These are phyloP conservation scores for Pestalotiopsis sp. DNA, from an alignment of 2,329 filamentous ascomycete species.

Conservation along the genomic window DNA sequence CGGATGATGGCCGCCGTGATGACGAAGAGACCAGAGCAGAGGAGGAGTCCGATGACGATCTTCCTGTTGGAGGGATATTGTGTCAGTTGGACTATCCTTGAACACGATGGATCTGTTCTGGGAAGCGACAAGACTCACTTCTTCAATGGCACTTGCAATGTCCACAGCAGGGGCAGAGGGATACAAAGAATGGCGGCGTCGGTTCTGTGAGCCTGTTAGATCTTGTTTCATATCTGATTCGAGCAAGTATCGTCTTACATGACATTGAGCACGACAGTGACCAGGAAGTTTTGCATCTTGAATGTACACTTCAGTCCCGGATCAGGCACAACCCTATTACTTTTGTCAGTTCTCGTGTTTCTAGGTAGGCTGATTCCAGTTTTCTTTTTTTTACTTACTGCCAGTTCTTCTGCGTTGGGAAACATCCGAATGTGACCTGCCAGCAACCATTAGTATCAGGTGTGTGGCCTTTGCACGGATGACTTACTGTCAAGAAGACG, in stretches of 20 bases:
- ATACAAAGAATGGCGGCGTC: slow-evolving; percentile 34
- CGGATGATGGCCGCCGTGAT: slow-evolving; percentile 37
- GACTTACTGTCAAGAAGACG: slow-evolving; percentile 30
- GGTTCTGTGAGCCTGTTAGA: slow-evolving; percentile 20
- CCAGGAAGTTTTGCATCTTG: slow-evolving; percentile 32
- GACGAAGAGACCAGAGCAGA: slow-evolving; percentile 37
- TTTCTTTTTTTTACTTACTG: background rate
- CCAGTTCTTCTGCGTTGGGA: slow-evolving; percentile 27
- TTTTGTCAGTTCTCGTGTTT: slow-evolving; percentile 3
- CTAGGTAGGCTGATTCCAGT: background rate
- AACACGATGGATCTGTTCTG: background rate
- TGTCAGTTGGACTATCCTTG: background rate
- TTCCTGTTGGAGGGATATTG: slow-evolving; percentile 21
- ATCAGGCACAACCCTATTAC: slow-evolving; percentile 4
- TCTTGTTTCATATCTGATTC: background rate
- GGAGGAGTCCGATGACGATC: slow-evolving; percentile 32
- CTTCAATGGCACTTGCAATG: slow-evolving; percentile 29
- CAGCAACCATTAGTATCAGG: background rate
- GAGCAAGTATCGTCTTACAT: slow-evolving; percentile 6
- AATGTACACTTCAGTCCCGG: slow-evolving; percentile 28
- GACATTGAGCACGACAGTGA: slow-evolving; percentile 32
- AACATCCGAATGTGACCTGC: slow-evolving; percentile 29
- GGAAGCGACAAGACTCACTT: slow-evolving; percentile 12
- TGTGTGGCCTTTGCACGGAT: background rate
- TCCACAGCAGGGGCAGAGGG: slow-evolving; percentile 36